Percentiles rank a stretch among this genome's conserved stretches.
Conservation (phyloP, 192 early-diverging fungal genomes). For the Coemansia sp. region DNA sequence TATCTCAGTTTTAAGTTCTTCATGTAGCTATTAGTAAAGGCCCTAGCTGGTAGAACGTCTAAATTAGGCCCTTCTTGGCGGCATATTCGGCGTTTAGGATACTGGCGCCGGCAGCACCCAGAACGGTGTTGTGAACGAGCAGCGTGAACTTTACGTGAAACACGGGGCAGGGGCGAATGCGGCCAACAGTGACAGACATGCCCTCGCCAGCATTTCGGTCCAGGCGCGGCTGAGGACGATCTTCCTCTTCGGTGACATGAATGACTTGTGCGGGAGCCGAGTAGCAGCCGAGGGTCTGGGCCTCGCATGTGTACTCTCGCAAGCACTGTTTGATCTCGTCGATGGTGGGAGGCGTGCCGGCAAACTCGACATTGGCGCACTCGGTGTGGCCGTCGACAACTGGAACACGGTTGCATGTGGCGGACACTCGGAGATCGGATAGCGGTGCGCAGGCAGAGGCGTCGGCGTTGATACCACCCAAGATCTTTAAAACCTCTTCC, state of each 20-base stretch:
- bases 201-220: slow-evolving; percentile 84
- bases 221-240: slow-evolving; percentile 93
- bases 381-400: slow-evolving; percentile 97
- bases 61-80: slow-evolving; percentile 68
- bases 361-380: slow-evolving; percentile 87
- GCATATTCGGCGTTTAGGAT: slow-evolving; percentile 96
- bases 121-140: slow-evolving; percentile 93
- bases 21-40: too few species aligned
- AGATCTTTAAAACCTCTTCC: slow-evolving; percentile 89
- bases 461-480: slow-evolving; percentile 65
- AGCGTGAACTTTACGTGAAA: slow-evolving; percentile 92
- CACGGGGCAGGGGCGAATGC: slow-evolving; percentile 80
- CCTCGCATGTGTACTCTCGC: slow-evolving; percentile 76
- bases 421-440: slow-evolving; percentile 74
- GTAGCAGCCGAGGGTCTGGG: slow-evolving; percentile 72
- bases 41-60: neutral
- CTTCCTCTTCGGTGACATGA: slow-evolving; percentile 65
- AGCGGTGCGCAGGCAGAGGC: slow-evolving; percentile 53
- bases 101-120: slow-evolving; percentile 93
- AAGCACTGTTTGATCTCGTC: slow-evolving; percentile 76
- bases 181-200: slow-evolving; percentile 90
- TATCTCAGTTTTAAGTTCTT: neutral
- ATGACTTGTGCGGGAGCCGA: slow-evolving; percentile 84
- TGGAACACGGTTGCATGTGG: slow-evolving; percentile 94
- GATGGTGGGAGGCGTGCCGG: slow-evolving; percentile 61